Evolutionary conservation across 306 rosid species (phyloP).

Genomic region (Erythrophleum fordii): DNA sequence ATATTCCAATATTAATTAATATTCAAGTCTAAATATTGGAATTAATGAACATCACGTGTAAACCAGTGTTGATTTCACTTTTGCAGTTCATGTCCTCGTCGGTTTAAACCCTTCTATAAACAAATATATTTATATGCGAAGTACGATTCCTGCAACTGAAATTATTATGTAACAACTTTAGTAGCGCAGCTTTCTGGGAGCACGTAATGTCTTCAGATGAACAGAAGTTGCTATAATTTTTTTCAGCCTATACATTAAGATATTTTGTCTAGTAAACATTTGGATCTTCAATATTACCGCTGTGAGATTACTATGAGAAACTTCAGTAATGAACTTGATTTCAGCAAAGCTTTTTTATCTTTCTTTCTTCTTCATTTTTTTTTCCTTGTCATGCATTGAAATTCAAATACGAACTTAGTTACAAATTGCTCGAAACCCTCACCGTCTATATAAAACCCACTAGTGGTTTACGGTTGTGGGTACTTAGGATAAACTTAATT

Average conservation of each 20-base stretch:
- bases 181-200: slow-evolving; percentile 5
- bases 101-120: background rate
- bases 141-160: slow-evolving; percentile 11
- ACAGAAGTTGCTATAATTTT: background rate
- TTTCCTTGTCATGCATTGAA: background rate
- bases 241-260: background rate
- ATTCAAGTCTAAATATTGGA: background rate
- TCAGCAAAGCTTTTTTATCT: background rate
- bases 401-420: background rate
- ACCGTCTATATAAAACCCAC: background rate
- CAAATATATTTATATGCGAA: background rate
- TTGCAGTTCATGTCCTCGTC: slow-evolving; percentile 10
- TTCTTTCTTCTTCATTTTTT: background rate
- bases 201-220: background rate
- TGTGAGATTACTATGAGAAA: background rate
- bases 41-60: slow-evolving; percentile 25
- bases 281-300: background rate
- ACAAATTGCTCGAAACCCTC: background rate
- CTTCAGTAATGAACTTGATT: background rate
- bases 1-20: background rate
- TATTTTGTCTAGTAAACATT: background rate
- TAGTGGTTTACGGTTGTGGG: background rate
- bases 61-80: slow-evolving; percentile 9
- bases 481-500: background rate
- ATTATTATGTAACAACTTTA: slow-evolving; percentile 24